Evolutionary conservation across 2,329 filamentous ascomycete species (phyloP).

Genomic region (Aspergillus hiratsukae): DNA sequence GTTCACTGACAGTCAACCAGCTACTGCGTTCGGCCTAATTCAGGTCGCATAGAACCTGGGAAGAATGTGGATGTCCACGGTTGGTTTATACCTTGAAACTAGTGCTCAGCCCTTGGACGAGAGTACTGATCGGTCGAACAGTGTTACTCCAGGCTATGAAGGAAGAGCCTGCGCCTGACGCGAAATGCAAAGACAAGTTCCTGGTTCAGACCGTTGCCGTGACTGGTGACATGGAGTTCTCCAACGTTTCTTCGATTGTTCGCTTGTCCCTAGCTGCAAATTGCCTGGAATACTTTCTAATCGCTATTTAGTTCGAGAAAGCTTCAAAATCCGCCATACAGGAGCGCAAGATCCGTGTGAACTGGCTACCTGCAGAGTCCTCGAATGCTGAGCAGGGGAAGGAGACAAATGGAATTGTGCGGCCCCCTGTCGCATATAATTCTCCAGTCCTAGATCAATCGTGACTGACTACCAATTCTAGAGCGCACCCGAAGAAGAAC

Average conservation of each 20-base stretch:
- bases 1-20: conserved; percentile 46
- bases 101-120: not conserved
- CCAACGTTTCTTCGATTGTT: conserved; percentile 76
- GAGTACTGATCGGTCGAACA: conserved; percentile 38
- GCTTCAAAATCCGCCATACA: conserved; percentile 72
- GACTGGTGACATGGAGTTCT: conserved; percentile 75
- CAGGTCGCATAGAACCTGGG: conserved; percentile 87
- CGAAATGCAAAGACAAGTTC: conserved; percentile 96
- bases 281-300: conserved; percentile 5
- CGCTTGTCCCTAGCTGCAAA: conserved; percentile 33
- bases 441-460: not conserved
- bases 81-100: conserved; percentile 38
- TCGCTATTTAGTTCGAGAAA: conserved; percentile 62
- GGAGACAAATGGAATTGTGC: conserved; percentile 35
- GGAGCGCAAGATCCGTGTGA: conserved; percentile 94
- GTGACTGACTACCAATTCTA: conserved; percentile 13
- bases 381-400: conserved; percentile 21
- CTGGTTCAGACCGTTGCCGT: conserved; percentile 89
- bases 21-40: conserved; percentile 97
- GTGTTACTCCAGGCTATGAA: conserved; percentile 98
- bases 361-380: conserved; percentile 65
- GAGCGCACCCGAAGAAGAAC: conserved; percentile 40
- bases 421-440: conserved; percentile 7
- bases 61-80: conserved; percentile 89
- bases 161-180: conserved; percentile 78